Percentiles rank a stretch among this genome's conserved stretches.
Evolutionary conservation across 1,284 basidiomycete species (phyloP).

Genomic region (Papiliotrema fonsecae): DNA sequence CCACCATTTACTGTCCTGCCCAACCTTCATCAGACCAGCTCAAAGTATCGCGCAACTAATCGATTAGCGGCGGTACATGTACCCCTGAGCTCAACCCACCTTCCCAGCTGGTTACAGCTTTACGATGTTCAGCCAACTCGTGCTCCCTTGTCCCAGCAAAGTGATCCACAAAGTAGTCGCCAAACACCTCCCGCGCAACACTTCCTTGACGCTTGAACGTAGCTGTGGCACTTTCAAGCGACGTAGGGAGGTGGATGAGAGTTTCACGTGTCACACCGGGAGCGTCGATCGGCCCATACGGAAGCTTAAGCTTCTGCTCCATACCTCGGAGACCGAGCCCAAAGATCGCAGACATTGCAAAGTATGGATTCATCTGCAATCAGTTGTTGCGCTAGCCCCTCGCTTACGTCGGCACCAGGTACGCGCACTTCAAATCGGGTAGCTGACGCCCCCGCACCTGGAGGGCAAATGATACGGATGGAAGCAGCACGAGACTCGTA

Average conservation of each 20-base stretch:
- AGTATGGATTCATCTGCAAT: conserved; percentile 68
- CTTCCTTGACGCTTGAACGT: conserved; percentile 73
- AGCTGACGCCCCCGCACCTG: conserved; percentile 69
- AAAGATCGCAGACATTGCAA: conserved; percentile 79
- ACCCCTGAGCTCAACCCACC: conserved; percentile 52
- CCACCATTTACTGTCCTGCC: too few species aligned
- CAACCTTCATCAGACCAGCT: conserved; percentile 58
- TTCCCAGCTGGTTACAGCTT: conserved; percentile 92
- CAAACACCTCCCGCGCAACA: conserved; percentile 79
- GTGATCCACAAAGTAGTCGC: conserved; percentile 86
- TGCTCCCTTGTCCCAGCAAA: conserved; percentile 87
- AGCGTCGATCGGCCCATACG: conserved; percentile 62
- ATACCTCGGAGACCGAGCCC: conserved; percentile 82
- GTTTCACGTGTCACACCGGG: conserved; percentile 43
- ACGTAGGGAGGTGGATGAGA: conserved; percentile 68
- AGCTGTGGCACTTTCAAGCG: conserved; percentile 71
- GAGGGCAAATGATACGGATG: conserved; percentile 84
- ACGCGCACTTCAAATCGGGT: conserved; percentile 87
- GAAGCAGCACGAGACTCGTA: conserved; percentile 92
- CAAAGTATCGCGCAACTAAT: conserved; percentile 76
- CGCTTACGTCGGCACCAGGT: conserved; percentile 85
- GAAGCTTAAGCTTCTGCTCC: conserved; percentile 64
- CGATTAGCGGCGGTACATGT: conserved; percentile 8
- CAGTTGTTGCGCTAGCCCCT: neutral
- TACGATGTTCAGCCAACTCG: conserved; percentile 78